Conservation (phyloP, 768 basidiomycete species). For the Mycena filopes region DNA sequence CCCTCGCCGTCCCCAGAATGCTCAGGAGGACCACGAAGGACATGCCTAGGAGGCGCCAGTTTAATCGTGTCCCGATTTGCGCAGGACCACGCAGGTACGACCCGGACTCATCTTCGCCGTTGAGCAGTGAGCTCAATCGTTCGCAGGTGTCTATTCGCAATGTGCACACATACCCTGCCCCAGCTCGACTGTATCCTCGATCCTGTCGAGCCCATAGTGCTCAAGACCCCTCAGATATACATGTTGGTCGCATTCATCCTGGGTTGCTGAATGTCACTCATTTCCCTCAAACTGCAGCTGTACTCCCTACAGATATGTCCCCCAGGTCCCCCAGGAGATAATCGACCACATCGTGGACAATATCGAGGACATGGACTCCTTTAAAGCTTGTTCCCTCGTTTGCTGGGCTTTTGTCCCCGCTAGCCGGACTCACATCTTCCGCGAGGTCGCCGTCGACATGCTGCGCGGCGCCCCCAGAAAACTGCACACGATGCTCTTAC, state of each 20-base stretch:
- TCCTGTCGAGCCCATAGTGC: background rate
- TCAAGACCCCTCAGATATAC: conserved; percentile 1
- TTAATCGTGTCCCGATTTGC: background rate
- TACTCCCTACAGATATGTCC: conserved; percentile 21
- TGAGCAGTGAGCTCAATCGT: background rate
- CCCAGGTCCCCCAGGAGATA: conserved; percentile 40
- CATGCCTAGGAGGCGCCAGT: background rate
- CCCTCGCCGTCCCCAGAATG: background rate
- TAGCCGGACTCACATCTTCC: conserved; percentile 41
- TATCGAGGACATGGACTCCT: conserved; percentile 35
- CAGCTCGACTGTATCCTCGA: background rate
- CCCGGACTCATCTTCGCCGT: background rate
- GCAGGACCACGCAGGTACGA: background rate
- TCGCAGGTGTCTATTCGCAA: conserved; percentile 19
- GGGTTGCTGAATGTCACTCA: background rate
- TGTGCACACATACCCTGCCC: conserved; percentile 10
- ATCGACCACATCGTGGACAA: conserved; percentile 42
- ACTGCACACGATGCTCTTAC: conserved; percentile 4
- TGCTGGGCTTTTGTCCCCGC: conserved; percentile 38
- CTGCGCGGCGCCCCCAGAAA: conserved; percentile 5
- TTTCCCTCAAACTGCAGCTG: background rate
- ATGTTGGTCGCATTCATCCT: background rate
- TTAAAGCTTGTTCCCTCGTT: conserved; percentile 41
- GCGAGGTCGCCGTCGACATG: conserved; percentile 15
- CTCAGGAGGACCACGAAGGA: background rate